Evolutionary conservation across 352 stramenopile species (phyloP), one percentile per base, ranked within the genome.

Genomic region (Phytophthora crassamura): DNA sequence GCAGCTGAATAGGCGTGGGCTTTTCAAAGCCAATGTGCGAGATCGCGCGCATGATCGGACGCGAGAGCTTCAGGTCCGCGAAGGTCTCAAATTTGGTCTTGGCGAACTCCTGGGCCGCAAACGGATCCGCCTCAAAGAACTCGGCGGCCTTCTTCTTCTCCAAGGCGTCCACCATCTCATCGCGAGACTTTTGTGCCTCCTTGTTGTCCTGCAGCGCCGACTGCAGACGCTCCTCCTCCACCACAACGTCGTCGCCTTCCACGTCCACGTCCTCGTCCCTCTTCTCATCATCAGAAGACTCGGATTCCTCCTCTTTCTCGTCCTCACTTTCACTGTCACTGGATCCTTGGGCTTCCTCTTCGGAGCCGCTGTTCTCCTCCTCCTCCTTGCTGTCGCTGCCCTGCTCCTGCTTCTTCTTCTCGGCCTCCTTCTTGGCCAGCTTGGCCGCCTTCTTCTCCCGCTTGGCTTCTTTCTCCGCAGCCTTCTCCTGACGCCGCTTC

Each of bases 1-100:
- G 90, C 48, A 96, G 90, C 78, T 98, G 91, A 75, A 98, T 97
- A 12, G 96, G 90, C 48, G 98, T 99, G 11, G 98, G 98, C 45
- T 94, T 97, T 32, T 98, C 89, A 75, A 99, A 99, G 32, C 97
- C 97, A 70, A 99, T 95, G 58, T 95, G 86, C 20, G 97, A 92
- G 54, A 99, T 91, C 6, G 97, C 98, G 32, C 97, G 88, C 66
- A 99, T 89, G 39, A 99, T 84, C 33, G 97, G 97, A 38, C 98
- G 90, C 34, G 94, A 99, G 15, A 99, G 78, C 69, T 98, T 98
- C 33, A 99, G 81, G 71, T 99, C 89, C 5, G 90, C 88, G 78
- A 99, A 99, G 2, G 89, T 91, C 55, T 97, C 86, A 55, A 98
- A 89, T 50, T 91, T 91, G 57, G 80, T 89, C 63, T 93, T 92